phyloP scores from a whole-genome alignment of 139 green algal genomes.

The Microglena sp. region DNA sequence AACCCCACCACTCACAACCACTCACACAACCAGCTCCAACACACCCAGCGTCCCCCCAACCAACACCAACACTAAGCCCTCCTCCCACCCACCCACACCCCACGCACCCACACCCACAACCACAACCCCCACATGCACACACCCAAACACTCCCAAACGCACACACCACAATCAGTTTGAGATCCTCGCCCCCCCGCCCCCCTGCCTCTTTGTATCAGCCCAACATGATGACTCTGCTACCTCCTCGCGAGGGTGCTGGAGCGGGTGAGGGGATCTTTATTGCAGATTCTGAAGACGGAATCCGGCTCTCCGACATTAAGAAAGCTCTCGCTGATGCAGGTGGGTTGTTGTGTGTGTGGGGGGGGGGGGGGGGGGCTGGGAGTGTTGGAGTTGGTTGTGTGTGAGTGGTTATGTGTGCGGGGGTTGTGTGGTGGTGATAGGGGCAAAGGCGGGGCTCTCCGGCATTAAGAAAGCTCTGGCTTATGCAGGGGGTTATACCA shows the following conservation, averaged over 20 bases:
- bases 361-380: too few species aligned
- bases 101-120: too few species aligned
- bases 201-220: too few species aligned
- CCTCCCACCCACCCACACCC: background rate
- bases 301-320: constrained; percentile 48
- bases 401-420: background rate
- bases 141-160: too few species aligned
- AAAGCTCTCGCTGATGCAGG: constrained; percentile 38
- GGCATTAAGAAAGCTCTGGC: background rate
- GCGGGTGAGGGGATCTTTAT: constrained; percentile 49
- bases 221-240: constrained; percentile 23
- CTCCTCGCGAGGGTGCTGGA: background rate
- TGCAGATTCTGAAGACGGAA: constrained; percentile 29
- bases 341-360: constrained; percentile 10
- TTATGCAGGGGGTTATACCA: background rate
- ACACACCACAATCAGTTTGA: too few species aligned
- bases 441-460: background rate
- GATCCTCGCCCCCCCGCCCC: too few species aligned
- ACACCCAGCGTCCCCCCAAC: background rate
- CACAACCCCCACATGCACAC: too few species aligned
- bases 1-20: background rate
- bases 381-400: constrained; percentile 6
- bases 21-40: background rate
- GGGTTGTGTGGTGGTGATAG: background rate
- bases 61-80: background rate